These are phyloP conservation scores for Puccinia sorghi DNA, from an alignment of 1,284 basidiomycete genomes.

Conservation along the genomic window DNA sequence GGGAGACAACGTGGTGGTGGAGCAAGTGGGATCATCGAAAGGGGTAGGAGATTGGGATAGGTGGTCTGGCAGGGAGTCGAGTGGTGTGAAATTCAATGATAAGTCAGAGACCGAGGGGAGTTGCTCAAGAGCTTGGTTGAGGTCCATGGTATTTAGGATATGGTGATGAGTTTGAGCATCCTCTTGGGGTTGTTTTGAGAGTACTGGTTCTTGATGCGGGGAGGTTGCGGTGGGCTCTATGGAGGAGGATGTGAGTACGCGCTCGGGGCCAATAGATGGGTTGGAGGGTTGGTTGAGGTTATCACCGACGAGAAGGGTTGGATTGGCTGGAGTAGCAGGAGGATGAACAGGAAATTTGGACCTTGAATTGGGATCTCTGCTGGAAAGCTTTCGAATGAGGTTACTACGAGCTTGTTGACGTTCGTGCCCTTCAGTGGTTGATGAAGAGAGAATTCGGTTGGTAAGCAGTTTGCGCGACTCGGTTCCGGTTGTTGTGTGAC, in stretches of 20 bases:
- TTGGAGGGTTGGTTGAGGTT: not conserved
- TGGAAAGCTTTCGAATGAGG: constrained; percentile 44
- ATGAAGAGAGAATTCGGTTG: not conserved
- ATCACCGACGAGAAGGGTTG: not conserved
- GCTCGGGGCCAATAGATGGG: not conserved
- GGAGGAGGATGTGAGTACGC: not conserved
- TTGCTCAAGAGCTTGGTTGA: not conserved
- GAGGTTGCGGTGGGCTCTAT: not conserved
- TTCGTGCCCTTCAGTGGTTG: not conserved
- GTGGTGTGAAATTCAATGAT: not conserved
- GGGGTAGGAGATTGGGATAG: not conserved
- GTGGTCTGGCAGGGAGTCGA: not conserved
- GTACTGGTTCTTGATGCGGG: not conserved
- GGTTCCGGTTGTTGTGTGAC: constrained; percentile 44
- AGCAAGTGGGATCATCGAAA: not conserved
- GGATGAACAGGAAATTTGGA: not conserved
- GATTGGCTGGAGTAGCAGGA: not conserved
- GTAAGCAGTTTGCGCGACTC: constrained; percentile 9
- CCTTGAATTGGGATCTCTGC: not conserved
- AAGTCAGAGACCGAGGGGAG: not conserved
- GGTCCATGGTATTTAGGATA: not conserved
- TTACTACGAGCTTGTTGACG: constrained; percentile 42
- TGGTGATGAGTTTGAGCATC: not conserved
- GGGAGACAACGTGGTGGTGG: not conserved
- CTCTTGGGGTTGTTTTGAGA: not conserved